Percentiles rank a stretch among this genome's conserved stretches.
phyloP scores from a whole-genome alignment of 495 filamentous ascomycete species.

The Achaetomiella virescens region DNA sequence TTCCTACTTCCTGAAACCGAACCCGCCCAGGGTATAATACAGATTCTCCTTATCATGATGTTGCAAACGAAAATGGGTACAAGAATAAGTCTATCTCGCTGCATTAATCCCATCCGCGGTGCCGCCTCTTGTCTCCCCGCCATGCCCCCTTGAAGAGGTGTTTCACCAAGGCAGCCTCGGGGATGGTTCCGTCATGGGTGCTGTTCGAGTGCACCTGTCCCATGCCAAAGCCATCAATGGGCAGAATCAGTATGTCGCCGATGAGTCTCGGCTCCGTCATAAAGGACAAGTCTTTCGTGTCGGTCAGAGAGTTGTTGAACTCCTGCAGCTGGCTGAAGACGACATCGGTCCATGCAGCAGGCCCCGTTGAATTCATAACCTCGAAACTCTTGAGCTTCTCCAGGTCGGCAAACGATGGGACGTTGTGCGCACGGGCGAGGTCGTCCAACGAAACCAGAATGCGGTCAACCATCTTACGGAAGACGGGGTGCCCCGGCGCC shows the following conservation, averaged over 20 bases:
- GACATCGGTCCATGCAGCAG: slow-evolving; percentile 25
- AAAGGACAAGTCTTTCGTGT: slow-evolving; percentile 16
- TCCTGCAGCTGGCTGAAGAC: slow-evolving; percentile 23
- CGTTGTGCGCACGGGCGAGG: slow-evolving; percentile 20
- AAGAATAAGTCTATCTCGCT: no score
- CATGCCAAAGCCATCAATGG: slow-evolving; percentile 28
- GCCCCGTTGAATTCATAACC: slow-evolving; percentile 28
- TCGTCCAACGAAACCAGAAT: slow-evolving; percentile 30
- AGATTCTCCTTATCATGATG: no score
- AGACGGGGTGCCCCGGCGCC: slow-evolving; percentile 32
- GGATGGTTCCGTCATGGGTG: slow-evolving; percentile 16
- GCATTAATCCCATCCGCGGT: no score
- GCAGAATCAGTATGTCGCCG: slow-evolving; percentile 26
- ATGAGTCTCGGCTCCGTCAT: slow-evolving; percentile 22
- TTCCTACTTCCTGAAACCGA: no score
- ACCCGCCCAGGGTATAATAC: no score
- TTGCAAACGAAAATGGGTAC: no score
- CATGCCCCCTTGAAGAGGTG: slow-evolving; percentile 24
- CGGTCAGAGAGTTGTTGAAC: slow-evolving; percentile 6
- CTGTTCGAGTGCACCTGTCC: slow-evolving; percentile 25
- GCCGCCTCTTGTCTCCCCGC: slow-evolving; percentile 18
- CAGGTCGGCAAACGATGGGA: slow-evolving; percentile 13
- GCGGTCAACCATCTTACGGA: slow-evolving; percentile 30
- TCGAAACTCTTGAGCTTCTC: slow-evolving; percentile 25
- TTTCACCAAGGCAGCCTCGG: slow-evolving; percentile 18